These are phyloP conservation scores for Cicer arietinum DNA, from an alignment of 306 rosid species.

Conservation along the genomic window DNA sequence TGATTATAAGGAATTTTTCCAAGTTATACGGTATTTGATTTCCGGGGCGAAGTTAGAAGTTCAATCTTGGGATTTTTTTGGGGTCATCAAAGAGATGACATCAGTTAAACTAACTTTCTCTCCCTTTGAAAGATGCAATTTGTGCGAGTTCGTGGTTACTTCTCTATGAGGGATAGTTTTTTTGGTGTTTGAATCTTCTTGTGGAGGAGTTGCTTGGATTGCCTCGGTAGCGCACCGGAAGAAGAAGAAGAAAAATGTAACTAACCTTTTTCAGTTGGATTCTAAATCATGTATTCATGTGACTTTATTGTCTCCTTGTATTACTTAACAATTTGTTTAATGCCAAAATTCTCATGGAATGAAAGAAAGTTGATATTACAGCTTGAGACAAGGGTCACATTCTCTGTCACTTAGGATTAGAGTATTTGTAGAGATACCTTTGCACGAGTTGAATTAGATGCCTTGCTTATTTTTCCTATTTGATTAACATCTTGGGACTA, in stretches of 20 bases:
- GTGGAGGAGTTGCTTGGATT: conserved; percentile 32
- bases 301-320: conserved; percentile 27
- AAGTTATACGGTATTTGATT: conserved; percentile 38
- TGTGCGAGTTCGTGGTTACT: conserved; percentile 33
- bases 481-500: too few species aligned
- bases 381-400: background rate
- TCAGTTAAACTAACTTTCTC: conserved; percentile 7
- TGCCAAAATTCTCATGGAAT: conserved; percentile 5
- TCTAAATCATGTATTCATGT: conserved; percentile 40
- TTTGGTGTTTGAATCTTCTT: conserved; percentile 31
- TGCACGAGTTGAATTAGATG: too few species aligned
- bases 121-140: conserved; percentile 23
- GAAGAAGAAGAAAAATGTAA: background rate
- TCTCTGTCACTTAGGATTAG: background rate
- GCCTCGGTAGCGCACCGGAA: background rate
- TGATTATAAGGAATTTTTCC: conserved; percentile 30
- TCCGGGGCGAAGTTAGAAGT: conserved; percentile 37
- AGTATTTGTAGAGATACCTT: too few species aligned
- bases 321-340: conserved; percentile 1
- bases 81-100: conserved; percentile 19
- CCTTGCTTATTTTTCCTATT: too few species aligned
- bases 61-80: conserved; percentile 26
- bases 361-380: conserved; percentile 12
- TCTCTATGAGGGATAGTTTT: conserved; percentile 32
- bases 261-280: conserved; percentile 22